Evolutionary conservation across 2,329 filamentous ascomycete genomes (phyloP).

Genomic region (Cladobotryum mycophilum): DNA sequence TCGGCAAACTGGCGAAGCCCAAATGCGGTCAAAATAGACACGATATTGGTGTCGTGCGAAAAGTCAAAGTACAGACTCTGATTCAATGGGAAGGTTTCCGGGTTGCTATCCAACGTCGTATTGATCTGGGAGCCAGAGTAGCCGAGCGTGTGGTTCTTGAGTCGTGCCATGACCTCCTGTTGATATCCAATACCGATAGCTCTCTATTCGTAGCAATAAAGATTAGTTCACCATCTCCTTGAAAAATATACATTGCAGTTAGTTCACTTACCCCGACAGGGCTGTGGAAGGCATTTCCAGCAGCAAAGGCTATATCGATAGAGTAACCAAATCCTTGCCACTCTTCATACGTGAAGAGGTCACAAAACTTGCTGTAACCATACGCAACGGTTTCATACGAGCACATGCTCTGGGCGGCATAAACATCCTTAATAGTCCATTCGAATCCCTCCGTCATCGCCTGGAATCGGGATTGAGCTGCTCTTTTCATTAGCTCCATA

Average conservation of each 20-base stretch:
- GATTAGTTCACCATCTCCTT: background rate
- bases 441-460: conserved; percentile 50
- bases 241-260: background rate
- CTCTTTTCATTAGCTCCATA: background rate
- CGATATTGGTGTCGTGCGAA: conserved; percentile 69
- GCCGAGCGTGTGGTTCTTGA: conserved; percentile 58
- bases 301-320: conserved; percentile 60
- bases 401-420: conserved; percentile 65
- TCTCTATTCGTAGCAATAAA: conserved; percentile 31
- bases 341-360: conserved; percentile 68
- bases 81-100: conserved; percentile 64
- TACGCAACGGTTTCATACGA: conserved; percentile 74
- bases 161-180: conserved; percentile 64
- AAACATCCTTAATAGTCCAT: conserved; percentile 59
- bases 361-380: conserved; percentile 68
- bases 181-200: conserved; percentile 70
- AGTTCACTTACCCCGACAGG: conserved; percentile 48
- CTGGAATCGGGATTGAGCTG: conserved; percentile 54
- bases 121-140: conserved; percentile 59
- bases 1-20: conserved; percentile 63
- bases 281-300: conserved; percentile 55
- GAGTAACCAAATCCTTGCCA: conserved; percentile 69
- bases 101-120: conserved; percentile 62
- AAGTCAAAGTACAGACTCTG: conserved; percentile 74
- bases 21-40: conserved; percentile 64